A percentile compares a stretch with the other conserved stretches of the same genome.
phyloP scores from a whole-genome alignment of 2,329 filamentous ascomycete genomes.

The Chalara sp. region DNA sequence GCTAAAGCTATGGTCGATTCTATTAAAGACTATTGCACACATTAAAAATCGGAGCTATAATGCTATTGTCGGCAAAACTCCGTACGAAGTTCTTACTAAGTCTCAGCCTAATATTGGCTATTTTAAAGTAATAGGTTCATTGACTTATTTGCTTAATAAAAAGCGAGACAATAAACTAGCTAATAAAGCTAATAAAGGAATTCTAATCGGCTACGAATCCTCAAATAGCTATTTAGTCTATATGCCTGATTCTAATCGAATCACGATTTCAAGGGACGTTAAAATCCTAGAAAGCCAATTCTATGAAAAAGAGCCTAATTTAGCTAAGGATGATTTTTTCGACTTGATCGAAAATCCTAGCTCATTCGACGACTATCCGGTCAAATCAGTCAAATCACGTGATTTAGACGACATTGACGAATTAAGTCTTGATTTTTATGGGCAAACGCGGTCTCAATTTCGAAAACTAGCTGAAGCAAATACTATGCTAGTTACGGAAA shows the following conservation, averaged over 20 bases:
- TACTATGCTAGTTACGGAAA: neutral
- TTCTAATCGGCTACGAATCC: neutral
- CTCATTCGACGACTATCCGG: neutral
- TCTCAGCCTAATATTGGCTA: neutral
- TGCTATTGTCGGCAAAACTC: neutral
- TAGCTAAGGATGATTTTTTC: neutral
- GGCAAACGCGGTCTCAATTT: neutral
- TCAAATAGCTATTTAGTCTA: neutral
- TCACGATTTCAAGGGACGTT: neutral
- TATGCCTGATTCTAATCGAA: neutral
- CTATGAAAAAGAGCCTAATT: neutral
- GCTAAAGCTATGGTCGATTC: neutral
- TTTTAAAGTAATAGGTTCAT: neutral
- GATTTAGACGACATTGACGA: neutral
- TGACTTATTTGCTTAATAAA: neutral
- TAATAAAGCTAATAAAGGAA: conserved; percentile 1
- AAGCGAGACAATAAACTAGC: neutral
- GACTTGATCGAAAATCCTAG: neutral
- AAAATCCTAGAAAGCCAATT: neutral
- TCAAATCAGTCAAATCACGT: neutral
- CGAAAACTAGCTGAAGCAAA: neutral
- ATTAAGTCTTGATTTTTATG: neutral
- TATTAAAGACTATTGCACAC: neutral
- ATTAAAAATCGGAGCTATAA: conserved; percentile 1
- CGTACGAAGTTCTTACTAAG: neutral